Evolutionary conservation across 2,329 filamentous ascomycete genomes (phyloP).

Genomic region (Aquanectria penicillioides): DNA sequence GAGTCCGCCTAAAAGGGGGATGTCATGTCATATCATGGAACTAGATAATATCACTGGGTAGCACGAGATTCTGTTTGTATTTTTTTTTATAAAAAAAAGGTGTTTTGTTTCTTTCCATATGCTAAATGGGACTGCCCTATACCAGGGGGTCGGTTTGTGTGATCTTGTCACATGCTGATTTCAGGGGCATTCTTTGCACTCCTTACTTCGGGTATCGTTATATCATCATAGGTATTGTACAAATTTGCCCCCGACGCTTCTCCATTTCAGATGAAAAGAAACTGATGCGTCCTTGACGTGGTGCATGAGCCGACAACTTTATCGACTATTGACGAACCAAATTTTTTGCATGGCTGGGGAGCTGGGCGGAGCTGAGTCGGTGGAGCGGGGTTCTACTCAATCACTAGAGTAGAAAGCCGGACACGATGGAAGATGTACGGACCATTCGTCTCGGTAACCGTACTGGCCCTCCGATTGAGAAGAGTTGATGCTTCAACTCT

Average conservation of each 20-base stretch:
- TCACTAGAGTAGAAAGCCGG: not conserved
- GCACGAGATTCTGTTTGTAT: not conserved
- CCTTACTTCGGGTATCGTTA: conserved; percentile 14
- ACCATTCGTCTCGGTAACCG: not conserved
- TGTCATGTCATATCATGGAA: conserved; percentile 16
- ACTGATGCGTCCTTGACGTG: no score
- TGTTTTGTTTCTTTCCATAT: not conserved
- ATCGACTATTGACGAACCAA: no score
- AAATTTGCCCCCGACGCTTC: not conserved
- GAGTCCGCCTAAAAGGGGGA: not conserved
- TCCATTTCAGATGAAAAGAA: no score
- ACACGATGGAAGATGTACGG: not conserved
- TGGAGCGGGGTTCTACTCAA: not conserved
- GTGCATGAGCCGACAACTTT: no score
- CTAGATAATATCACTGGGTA: conserved; percentile 32
- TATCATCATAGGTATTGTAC: conserved; percentile 2
- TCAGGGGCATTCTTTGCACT: not conserved
- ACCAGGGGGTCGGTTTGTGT: not conserved
- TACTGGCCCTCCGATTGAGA: not conserved
- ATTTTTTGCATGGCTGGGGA: no score
- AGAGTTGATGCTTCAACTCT: not conserved
- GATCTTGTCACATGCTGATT: conserved; percentile 4
- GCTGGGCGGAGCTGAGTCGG: not conserved
- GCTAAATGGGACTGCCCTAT: not conserved
- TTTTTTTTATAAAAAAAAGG: not conserved